Evolutionary conservation across 352 stramenopile species (phyloP).

Genomic region (Phytophthora melonis): DNA sequence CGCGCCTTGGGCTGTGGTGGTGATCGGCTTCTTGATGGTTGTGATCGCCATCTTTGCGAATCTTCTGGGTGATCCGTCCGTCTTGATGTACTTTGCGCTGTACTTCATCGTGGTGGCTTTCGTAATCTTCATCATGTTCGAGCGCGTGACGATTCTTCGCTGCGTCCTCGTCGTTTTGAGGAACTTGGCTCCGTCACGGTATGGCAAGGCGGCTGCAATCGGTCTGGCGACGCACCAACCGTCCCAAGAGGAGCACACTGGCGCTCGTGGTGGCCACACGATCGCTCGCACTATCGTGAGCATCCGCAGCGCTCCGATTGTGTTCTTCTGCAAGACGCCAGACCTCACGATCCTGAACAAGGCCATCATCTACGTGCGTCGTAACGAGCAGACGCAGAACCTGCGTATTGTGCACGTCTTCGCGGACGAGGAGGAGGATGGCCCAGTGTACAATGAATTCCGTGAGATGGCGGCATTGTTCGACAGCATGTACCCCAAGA

Average conservation of each 20-base stretch:
- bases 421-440: conserved; percentile 31
- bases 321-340: conserved; percentile 91
- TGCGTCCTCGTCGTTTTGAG: conserved; percentile 47
- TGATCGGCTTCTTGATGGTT: conserved; percentile 55
- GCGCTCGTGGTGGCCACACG: conserved; percentile 52
- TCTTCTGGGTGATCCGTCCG: conserved; percentile 49
- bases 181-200: conserved; percentile 44
- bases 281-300: conserved; percentile 55
- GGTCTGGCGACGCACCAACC: conserved; percentile 11
- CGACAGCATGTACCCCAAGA: conserved; percentile 85
- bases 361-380: conserved; percentile 88
- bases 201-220: conserved; percentile 22
- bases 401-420: conserved; percentile 89
- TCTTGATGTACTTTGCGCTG: conserved; percentile 66
- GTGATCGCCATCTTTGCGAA: conserved; percentile 60
- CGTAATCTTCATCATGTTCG: conserved; percentile 64
- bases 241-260: conserved; percentile 40
- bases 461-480: conserved; percentile 67
- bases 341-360: conserved; percentile 93
- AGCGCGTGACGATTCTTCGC: conserved; percentile 57
- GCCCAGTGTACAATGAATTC: conserved; percentile 27
- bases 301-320: conserved; percentile 66
- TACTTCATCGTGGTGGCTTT: conserved; percentile 60
- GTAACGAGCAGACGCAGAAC: conserved; percentile 88
- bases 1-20: conserved; percentile 53